Percentiles rank a stretch among this genome's conserved stretches.
These are phyloP conservation scores for Schizophyllum commune DNA, from an alignment of 1,284 basidiomycete genomes.

Conservation along the genomic window DNA sequence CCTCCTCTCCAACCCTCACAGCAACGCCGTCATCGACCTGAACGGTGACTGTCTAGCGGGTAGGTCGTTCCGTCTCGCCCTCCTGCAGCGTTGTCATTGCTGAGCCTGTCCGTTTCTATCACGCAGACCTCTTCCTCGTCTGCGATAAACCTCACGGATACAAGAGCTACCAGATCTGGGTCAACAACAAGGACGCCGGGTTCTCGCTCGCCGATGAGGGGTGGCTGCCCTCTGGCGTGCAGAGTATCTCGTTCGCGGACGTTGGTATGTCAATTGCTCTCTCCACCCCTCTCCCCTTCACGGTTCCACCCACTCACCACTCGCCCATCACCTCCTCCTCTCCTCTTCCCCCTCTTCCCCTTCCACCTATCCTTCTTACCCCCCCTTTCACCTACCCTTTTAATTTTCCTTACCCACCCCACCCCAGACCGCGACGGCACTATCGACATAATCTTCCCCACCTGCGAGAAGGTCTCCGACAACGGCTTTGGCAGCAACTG, in stretches of 20 bases:
- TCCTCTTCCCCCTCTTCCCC: too few relatives aligned
- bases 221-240: constrained; percentile 69
- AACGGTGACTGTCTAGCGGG: constrained; percentile 95
- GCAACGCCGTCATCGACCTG: constrained; percentile 91
- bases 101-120: too few relatives aligned
- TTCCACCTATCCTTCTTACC: neutral
- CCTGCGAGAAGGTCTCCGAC: constrained; percentile 60
- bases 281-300: too few relatives aligned
- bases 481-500: constrained; percentile 73
- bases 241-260: constrained; percentile 85
- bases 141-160: constrained; percentile 58
- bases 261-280: constrained; percentile 63
- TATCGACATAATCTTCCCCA: constrained; percentile 90
- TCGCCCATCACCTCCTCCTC: too few relatives aligned
- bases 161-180: constrained; percentile 85
- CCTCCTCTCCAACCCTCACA: constrained; percentile 79
- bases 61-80: constrained; percentile 22
- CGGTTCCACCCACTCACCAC: too few relatives aligned
- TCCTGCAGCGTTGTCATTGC: neutral
- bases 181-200: constrained; percentile 71
- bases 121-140: constrained; percentile 90
- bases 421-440: constrained; percentile 89
- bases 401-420: neutral
- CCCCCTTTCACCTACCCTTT: too few relatives aligned
- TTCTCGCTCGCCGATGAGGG: constrained; percentile 69